These are phyloP conservation scores for Nidularia pulvinata DNA, from an alignment of 768 basidiomycete species.

Conservation along the genomic window DNA sequence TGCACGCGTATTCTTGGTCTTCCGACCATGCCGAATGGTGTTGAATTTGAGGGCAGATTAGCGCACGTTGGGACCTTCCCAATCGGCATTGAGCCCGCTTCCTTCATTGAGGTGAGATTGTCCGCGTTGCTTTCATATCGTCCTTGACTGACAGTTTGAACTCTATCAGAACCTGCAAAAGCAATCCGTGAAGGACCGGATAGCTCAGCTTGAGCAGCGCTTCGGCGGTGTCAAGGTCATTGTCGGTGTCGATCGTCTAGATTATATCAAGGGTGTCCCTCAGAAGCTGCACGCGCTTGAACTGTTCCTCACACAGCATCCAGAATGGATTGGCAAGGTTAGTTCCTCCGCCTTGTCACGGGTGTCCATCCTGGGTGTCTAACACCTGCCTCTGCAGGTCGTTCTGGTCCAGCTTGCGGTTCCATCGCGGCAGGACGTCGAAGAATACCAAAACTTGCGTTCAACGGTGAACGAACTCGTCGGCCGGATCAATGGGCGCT, in stretches of 20 bases:
- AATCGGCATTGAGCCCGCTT: constrained; percentile 95
- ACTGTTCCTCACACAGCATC: constrained; percentile 95
- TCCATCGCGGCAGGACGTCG: constrained; percentile 96
- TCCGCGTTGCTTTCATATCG: background rate
- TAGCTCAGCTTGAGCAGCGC: constrained; percentile 81
- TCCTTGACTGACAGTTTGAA: constrained; percentile 3
- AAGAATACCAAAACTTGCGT: constrained; percentile 98
- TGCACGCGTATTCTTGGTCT: constrained; percentile 96
- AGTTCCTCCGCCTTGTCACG: constrained; percentile 5
- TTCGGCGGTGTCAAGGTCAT: constrained; percentile 97
- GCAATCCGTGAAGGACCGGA: constrained; percentile 77
- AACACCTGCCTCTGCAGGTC: constrained; percentile 46
- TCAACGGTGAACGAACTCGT: constrained; percentile 97
- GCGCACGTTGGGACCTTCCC: constrained; percentile 99
- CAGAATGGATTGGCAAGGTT: constrained; percentile 99
- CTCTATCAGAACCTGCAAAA: constrained; percentile 70
- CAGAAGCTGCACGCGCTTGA: constrained; percentile 98
- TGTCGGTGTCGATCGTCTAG: constrained; percentile 96
- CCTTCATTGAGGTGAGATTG: constrained; percentile 75
- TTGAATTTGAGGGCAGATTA: constrained; percentile 93
- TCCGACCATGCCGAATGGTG: constrained; percentile 97
- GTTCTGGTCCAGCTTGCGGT: constrained; percentile 97
- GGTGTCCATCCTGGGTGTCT: background rate
- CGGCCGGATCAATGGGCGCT: constrained; percentile 97
- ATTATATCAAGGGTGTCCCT: constrained; percentile 99